A percentile compares a stretch with the other conserved stretches of the same genome.
These are phyloP conservation scores for Solanum dulcamara DNA, from an alignment of 257 asterid species.

Conservation along the genomic window DNA sequence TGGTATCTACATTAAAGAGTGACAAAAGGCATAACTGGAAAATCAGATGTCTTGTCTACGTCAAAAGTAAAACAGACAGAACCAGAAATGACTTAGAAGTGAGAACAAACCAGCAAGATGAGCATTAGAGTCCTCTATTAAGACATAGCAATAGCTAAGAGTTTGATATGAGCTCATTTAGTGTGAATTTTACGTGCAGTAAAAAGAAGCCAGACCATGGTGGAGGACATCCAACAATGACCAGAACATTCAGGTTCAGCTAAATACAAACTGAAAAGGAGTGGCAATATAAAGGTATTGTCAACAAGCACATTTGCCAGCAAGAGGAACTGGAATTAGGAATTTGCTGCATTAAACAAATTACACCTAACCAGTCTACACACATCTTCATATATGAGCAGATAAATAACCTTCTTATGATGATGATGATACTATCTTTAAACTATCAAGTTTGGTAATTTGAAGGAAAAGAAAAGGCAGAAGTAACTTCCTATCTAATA, in stretches of 20 bases:
- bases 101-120: not conserved
- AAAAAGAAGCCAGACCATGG: not conserved
- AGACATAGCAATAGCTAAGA: not conserved
- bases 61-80: not conserved
- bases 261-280: not conserved
- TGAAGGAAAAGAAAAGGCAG: not conserved
- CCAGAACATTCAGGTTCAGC: not conserved
- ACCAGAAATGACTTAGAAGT: not conserved
- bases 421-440: not conserved
- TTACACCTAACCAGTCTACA: not conserved
- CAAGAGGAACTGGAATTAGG: not conserved
- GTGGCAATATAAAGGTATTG: not conserved
- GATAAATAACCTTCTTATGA: not conserved
- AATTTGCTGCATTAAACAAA: not conserved
- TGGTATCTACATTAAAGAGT: constrained; percentile 45
- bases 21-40: not conserved
- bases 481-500: not conserved
- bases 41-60: not conserved
- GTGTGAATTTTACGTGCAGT: not conserved
- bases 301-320: not conserved
- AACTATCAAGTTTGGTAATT: not conserved
- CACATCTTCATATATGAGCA: not conserved
- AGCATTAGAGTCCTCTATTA: not conserved
- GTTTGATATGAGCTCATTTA: not conserved
- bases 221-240: not conserved